These are phyloP conservation scores for Vigna unguiculata DNA, from an alignment of 306 rosid genomes.

Conservation along the genomic window DNA sequence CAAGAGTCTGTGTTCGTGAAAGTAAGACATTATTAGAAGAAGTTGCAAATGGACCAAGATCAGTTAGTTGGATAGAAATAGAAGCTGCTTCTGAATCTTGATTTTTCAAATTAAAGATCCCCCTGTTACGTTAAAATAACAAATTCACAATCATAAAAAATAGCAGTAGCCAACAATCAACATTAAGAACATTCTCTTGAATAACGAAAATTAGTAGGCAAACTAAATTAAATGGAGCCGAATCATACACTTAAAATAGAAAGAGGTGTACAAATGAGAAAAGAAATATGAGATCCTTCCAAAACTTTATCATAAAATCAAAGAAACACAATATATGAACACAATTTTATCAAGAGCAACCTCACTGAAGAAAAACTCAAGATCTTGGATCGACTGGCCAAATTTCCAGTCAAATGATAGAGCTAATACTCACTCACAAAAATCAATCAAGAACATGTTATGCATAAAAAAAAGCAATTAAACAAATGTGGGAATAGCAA, in stretches of 20 bases:
- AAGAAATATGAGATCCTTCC: conserved; percentile 23
- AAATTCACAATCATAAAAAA: conserved; percentile 40
- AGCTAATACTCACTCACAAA: conserved; percentile 8
- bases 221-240: conserved; percentile 33
- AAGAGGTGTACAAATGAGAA: not conserved
- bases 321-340: conserved; percentile 33
- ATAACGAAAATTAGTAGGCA: conserved; percentile 23
- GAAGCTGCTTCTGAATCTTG: conserved; percentile 57
- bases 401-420: conserved; percentile 22
- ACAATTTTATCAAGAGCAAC: conserved; percentile 40
- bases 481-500: conserved; percentile 8
- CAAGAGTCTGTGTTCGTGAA: conserved; percentile 60
- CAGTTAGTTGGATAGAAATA: conserved; percentile 77
- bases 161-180: conserved; percentile 11
- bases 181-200: conserved; percentile 28
- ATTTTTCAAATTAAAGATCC: conserved; percentile 61
- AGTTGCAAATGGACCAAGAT: conserved; percentile 66
- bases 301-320: conserved; percentile 39
- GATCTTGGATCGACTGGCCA: conserved; percentile 34
- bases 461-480: conserved; percentile 39
- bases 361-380: conserved; percentile 38
- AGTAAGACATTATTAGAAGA: conserved; percentile 56
- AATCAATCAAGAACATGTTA: conserved; percentile 24
- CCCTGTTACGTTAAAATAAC: conserved; percentile 50
- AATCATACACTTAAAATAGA: conserved; percentile 20